Evolutionary conservation across 2,329 filamentous ascomycete genomes (phyloP).

Genomic region (Fusarium sp.): DNA sequence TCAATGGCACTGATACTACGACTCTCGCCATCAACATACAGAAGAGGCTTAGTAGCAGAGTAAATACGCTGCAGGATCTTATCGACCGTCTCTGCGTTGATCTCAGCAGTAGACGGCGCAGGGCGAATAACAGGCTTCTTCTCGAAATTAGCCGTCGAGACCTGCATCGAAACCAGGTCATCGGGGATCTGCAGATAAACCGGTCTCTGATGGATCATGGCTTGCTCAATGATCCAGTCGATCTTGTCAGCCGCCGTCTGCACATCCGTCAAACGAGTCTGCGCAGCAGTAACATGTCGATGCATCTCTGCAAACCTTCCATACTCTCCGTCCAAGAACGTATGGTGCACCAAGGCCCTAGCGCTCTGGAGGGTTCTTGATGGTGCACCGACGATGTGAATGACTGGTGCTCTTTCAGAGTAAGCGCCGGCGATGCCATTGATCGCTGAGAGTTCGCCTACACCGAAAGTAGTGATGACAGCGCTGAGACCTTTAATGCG

Average conservation of each 20-base stretch:
- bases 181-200: slow-evolving; percentile 15
- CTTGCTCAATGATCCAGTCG: slow-evolving; percentile 16
- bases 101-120: background rate
- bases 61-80: background rate
- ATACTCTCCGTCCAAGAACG: slow-evolving; percentile 11
- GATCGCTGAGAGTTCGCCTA: slow-evolving; percentile 11
- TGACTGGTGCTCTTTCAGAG: slow-evolving; percentile 1
- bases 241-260: background rate
- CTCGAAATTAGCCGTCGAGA: background rate
- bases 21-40: slow-evolving; percentile 10
- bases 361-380: background rate
- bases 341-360: background rate
- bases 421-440: slow-evolving; percentile 8
- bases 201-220: background rate
- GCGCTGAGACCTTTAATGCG: background rate
- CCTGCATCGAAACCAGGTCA: background rate
- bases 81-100: background rate
- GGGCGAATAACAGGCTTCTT: background rate
- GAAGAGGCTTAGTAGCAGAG: slow-evolving; percentile 8
- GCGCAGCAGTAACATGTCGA: slow-evolving; percentile 11
- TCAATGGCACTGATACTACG: background rate
- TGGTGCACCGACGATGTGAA: slow-evolving; percentile 9
- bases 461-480: slow-evolving; percentile 7
- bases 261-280: background rate
- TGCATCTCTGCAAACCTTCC: slow-evolving; percentile 9